These are phyloP conservation scores for Aspergillus incahuasiensis DNA, from an alignment of 495 filamentous ascomycete species.

Conservation along the genomic window DNA sequence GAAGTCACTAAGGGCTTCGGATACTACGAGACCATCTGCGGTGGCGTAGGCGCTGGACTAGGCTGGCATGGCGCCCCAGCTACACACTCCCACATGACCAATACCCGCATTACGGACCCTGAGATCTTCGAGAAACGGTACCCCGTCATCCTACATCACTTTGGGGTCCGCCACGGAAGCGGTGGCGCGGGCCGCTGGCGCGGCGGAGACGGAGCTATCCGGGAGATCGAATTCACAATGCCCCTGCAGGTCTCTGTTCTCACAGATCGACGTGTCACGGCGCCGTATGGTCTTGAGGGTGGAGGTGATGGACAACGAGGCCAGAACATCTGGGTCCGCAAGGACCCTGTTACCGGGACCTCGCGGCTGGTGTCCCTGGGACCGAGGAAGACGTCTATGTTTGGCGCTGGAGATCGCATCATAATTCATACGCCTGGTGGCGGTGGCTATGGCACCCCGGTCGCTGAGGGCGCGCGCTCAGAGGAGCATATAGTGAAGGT, in stretches of 20 bases:
- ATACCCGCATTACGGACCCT: slow-evolving; percentile 89
- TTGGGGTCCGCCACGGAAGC: slow-evolving; percentile 63
- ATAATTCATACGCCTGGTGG: slow-evolving; percentile 13
- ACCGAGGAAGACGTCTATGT: slow-evolving; percentile 12
- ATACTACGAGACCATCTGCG: slow-evolving; percentile 93
- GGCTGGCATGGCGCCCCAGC: slow-evolving; percentile 79
- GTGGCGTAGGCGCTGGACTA: slow-evolving; percentile 76
- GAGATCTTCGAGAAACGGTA: slow-evolving; percentile 92
- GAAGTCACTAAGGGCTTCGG: slow-evolving; percentile 60
- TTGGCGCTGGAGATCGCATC: slow-evolving; percentile 8
- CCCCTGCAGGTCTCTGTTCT: slow-evolving; percentile 82
- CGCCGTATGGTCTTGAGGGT: slow-evolving; percentile 58
- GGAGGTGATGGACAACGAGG: slow-evolving; percentile 9
- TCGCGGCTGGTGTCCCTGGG: slow-evolving; percentile 7
- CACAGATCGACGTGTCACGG: slow-evolving; percentile 76
- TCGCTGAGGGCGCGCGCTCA: not conserved
- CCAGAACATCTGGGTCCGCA: slow-evolving; percentile 17
- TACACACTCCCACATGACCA: slow-evolving; percentile 94
- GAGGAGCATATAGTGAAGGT: not conserved
- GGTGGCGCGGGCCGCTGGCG: slow-evolving; percentile 26
- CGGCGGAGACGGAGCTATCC: slow-evolving; percentile 33
- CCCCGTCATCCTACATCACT: slow-evolving; percentile 76
- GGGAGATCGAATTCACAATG: slow-evolving; percentile 35
- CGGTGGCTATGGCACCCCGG: slow-evolving; percentile 7
- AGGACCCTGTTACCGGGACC: slow-evolving; percentile 12